Conservation (phyloP, 768 basidiomycete genomes). For the Cytidiella melzeri region DNA sequence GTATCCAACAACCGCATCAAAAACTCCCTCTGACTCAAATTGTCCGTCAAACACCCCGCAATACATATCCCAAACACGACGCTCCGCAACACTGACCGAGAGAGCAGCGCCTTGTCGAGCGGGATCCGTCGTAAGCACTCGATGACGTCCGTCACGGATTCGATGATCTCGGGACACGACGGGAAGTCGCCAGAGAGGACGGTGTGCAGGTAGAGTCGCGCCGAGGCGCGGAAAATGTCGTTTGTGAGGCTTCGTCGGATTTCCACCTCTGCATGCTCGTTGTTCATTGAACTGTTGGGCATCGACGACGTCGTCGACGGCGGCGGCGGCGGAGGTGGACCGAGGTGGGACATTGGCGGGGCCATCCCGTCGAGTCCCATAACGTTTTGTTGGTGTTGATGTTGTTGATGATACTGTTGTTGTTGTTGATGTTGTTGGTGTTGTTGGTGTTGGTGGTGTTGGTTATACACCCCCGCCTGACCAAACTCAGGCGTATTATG, state of each 20-base stretch:
- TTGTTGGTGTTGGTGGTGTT: not conserved
- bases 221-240: conserved; percentile 63
- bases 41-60: conserved; percentile 62
- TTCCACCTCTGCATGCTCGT: conserved; percentile 20
- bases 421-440: not conserved
- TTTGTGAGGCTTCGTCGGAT: conserved; percentile 32
- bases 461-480: not conserved
- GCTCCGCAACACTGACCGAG: conserved; percentile 60
- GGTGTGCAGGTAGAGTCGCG: conserved; percentile 68
- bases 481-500: conserved; percentile 5
- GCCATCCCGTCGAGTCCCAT: not conserved
- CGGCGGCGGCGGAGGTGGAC: no score
- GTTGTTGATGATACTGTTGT: not conserved
- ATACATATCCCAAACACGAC: conserved; percentile 77
- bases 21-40: conserved; percentile 33
- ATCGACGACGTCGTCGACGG: not conserved
- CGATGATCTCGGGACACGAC: conserved; percentile 53
- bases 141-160: conserved; percentile 50
- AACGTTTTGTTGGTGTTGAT: not conserved
- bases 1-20: conserved; percentile 43
- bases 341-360: no score
- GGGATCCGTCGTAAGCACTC: conserved; percentile 36
- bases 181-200: conserved; percentile 74
- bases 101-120: conserved; percentile 25
- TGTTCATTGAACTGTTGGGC: conserved; percentile 1